These are phyloP conservation scores for Chrysosporium keratinophilum DNA, from an alignment of 2,329 filamentous ascomycete genomes.

Conservation along the genomic window DNA sequence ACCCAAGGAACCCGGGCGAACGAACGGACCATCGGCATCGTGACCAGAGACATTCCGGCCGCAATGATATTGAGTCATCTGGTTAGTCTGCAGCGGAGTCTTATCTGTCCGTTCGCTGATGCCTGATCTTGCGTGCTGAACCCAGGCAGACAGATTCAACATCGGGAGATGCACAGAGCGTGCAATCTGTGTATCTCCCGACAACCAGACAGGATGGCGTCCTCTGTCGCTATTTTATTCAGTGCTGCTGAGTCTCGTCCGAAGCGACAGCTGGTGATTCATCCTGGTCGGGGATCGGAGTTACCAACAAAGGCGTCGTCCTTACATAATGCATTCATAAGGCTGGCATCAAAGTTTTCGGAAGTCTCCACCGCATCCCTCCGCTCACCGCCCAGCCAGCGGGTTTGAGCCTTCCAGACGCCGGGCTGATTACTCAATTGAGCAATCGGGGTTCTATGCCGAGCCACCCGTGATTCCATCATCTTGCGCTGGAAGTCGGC, in stretches of 20 bases:
- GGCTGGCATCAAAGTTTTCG: conserved; percentile 6
- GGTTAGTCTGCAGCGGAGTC: too few species aligned
- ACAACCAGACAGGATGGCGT: too few species aligned
- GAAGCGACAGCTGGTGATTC: too few species aligned
- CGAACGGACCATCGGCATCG: background rate
- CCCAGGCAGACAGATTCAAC: background rate
- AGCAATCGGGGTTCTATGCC: conserved; percentile 6
- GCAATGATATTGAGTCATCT: background rate
- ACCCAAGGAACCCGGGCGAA: background rate
- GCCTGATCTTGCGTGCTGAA: background rate
- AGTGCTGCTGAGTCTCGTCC: too few species aligned
- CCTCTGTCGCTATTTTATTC: too few species aligned
- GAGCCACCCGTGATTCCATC: conserved; percentile 3
- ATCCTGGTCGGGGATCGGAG: background rate
- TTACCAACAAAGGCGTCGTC: background rate
- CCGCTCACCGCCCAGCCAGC: background rate
- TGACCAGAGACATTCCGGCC: background rate
- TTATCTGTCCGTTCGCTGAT: too few species aligned
- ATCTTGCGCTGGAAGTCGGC: too few species aligned
- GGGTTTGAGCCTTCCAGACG: background rate
- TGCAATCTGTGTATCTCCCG: too few species aligned
- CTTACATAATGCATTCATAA: conserved; percentile 1
- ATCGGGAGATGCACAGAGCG: too few species aligned
- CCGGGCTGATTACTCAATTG: conserved; percentile 2
- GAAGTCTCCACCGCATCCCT: background rate